These are phyloP conservation scores for Pochonia chlamydosporia DNA, from an alignment of 2,329 filamentous ascomycete species.

Conservation along the genomic window DNA sequence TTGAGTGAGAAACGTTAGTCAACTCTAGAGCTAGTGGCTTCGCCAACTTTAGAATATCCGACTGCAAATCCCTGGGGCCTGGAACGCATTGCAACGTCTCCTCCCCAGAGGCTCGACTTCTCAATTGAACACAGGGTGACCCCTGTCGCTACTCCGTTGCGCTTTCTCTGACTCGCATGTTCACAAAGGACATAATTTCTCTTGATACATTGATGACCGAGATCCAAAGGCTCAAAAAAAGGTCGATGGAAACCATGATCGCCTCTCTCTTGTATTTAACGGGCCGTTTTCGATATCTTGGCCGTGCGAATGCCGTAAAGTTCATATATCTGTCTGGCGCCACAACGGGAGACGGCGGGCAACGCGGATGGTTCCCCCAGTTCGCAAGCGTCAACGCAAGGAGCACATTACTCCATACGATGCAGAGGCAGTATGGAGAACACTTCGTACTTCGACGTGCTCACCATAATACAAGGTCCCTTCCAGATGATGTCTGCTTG, in stretches of 20 bases:
- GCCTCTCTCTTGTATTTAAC: not conserved
- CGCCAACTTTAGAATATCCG: not conserved
- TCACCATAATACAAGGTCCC: too few species aligned
- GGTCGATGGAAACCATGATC: not conserved
- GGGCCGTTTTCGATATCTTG: not conserved
- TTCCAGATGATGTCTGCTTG: too few species aligned
- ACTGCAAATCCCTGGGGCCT: not conserved
- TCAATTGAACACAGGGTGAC: not conserved
- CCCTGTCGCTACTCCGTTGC: slow-evolving; percentile 1
- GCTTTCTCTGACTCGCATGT: not conserved
- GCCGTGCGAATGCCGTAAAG: too few species aligned
- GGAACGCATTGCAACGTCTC: slow-evolving; percentile 2
- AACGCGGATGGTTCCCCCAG: slow-evolving; percentile 1
- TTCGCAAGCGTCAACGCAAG: not conserved
- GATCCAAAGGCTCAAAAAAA: not conserved
- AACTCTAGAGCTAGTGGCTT: not conserved
- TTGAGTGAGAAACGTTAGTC: not conserved
- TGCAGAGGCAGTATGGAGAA: slow-evolving; percentile 1
- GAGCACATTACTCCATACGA: not conserved
- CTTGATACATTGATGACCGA: not conserved
- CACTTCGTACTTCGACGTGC: too few species aligned
- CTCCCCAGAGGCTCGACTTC: not conserved
- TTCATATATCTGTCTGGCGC: not conserved
- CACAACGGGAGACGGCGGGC: not conserved
- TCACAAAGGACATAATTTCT: not conserved